Conservation (phyloP, 495 filamentous ascomycete species). For the Diplogelasinospora grovesii region DNA sequence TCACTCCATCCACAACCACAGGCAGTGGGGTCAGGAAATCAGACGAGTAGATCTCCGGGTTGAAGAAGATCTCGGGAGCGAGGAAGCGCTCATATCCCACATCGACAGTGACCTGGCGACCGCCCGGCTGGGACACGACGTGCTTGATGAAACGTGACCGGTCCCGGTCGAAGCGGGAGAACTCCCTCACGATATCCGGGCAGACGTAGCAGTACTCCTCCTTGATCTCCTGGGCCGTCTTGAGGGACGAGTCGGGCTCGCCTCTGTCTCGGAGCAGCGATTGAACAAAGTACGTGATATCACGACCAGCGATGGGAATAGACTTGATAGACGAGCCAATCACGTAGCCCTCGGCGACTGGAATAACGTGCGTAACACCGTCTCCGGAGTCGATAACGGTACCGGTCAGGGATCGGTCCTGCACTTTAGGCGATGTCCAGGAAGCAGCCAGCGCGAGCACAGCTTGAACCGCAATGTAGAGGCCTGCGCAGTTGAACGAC, state of each 20-base stretch:
- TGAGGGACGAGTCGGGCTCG: constrained; percentile 91
- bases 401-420: constrained; percentile 92
- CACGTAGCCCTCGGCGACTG: constrained; percentile 96
- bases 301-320: constrained; percentile 92
- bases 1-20: constrained; percentile 89
- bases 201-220: constrained; percentile 97
- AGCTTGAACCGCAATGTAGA: constrained; percentile 97
- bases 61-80: constrained; percentile 98
- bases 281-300: constrained; percentile 98
- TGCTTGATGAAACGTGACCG: constrained; percentile 86
- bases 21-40: constrained; percentile 96
- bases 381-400: constrained; percentile 97
- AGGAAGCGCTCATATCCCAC: constrained; percentile 98
- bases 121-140: constrained; percentile 78
- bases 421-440: constrained; percentile 97
- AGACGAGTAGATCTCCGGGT: constrained; percentile 97
- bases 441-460: constrained; percentile 94
- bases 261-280: constrained; percentile 91
- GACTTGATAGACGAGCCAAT: constrained; percentile 98
- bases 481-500: constrained; percentile 96
- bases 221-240: constrained; percentile 96
- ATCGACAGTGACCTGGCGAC: constrained; percentile 75
- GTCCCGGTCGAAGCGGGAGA: constrained; percentile 84
- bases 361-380: constrained; percentile 97
- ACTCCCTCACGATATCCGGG: constrained; percentile 98